Evolutionary conservation across 2,329 filamentous ascomycete genomes (phyloP), one percentile per base, ranked within the genome.

Genomic region (Chaetomiaceae sp.): DNA sequence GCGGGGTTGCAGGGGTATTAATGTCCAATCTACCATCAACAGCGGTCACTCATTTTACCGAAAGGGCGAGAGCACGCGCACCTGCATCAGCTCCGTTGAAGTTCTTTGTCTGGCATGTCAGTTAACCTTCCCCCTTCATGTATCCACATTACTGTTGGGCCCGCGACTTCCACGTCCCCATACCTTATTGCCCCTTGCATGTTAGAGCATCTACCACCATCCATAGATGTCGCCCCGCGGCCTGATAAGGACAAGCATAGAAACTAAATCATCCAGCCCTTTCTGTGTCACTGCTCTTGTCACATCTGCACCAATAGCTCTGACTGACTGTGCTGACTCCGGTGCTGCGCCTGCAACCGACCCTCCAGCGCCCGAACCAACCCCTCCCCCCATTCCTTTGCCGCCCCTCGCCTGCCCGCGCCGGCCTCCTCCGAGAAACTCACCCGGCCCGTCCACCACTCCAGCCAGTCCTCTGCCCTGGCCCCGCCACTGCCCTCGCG

Each of bases 371-470:
- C 42, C 1, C 44, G 27, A 1, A 68, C 47, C n/a, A 69, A 41
- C 2, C n/a, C 34, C 17, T 45, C 45, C 1, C 64, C 66, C 51
- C 58, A 54, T 12, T 38, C 35, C 12, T 55, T 62, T 14, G 54
- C 48, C 15, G 40, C 51, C 1, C 66, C 66, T 4, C 40, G 42
- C 29, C 68, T 55, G 3, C 54, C 65, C 5, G 47, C 53, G 1
- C 35, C 50, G 7, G 69, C 69, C 53, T 83, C 74, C 55, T 83
- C 79, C 0, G 66, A 61, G 60, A 79, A 86, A 53, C 79, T 82
- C 4, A 83, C 71, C 45, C 77, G 67, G 2, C 60, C 67, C 3
- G 65, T 74, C 60, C 72, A 75, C 83, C 83, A 88, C 18, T 79
- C 70, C 34, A 87, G 56, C 78, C 79, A 83, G 0, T 58, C 60